phyloP scores from a whole-genome alignment of 495 filamentous ascomycete species.

The Usnea hakonensis region DNA sequence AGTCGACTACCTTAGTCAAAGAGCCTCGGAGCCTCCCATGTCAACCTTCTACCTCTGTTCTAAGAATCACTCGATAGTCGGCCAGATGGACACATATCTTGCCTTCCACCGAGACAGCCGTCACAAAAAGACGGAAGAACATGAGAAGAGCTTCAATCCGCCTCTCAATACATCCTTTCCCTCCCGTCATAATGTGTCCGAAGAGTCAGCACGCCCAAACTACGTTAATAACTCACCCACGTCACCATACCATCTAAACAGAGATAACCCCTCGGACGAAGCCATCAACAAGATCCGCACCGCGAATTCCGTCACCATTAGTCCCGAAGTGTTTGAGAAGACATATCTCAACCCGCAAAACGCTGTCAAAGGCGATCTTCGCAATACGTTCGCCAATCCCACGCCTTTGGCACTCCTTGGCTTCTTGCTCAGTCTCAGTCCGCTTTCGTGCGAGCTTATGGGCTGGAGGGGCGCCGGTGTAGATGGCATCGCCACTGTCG shows the following conservation, averaged over 20 bases:
- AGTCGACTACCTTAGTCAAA: no score
- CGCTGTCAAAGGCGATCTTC: slow-evolving; percentile 47
- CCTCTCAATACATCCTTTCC: slow-evolving; percentile 38
- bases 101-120: slow-evolving; percentile 20
- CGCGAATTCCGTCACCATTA: slow-evolving; percentile 48
- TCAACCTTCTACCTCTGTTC: slow-evolving; percentile 21
- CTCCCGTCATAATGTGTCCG: slow-evolving; percentile 25
- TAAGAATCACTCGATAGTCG: slow-evolving; percentile 19
- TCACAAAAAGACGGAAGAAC: slow-evolving; percentile 14
- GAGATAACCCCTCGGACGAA: slow-evolving; percentile 22
- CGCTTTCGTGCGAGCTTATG: slow-evolving; percentile 59
- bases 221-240: slow-evolving; percentile 16
- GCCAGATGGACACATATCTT: slow-evolving; percentile 21
- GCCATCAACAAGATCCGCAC: slow-evolving; percentile 34
- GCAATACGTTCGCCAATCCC: slow-evolving; percentile 58
- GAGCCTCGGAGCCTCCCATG: slow-evolving; percentile 13
- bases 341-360: slow-evolving; percentile 63
- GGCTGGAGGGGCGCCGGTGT: slow-evolving; percentile 59
- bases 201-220: slow-evolving; percentile 19
- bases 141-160: slow-evolving; percentile 16
- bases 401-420: slow-evolving; percentile 60
- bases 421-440: slow-evolving; percentile 57
- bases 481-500: slow-evolving; percentile 44
- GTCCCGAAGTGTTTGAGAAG: slow-evolving; percentile 65
- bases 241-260: slow-evolving; percentile 16